Percentiles rank a stretch among this genome's conserved stretches.
phyloP scores from a whole-genome alignment of 192 early-diverging fungal species.

The Pilaira anomala region DNA sequence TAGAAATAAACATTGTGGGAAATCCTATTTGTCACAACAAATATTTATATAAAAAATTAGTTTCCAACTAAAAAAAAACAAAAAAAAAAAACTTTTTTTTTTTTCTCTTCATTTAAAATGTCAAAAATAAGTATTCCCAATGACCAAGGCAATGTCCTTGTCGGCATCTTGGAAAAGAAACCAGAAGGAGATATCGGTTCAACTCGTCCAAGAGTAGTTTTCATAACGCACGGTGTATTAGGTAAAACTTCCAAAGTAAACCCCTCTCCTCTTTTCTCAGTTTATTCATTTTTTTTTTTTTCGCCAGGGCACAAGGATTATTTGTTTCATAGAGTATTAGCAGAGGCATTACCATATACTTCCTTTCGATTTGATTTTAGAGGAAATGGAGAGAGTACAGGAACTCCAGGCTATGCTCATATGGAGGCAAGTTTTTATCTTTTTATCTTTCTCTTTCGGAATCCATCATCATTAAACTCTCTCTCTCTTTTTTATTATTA shows the following conservation, averaged over 20 bases:
- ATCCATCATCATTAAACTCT: no score
- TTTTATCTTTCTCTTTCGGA: neutral
- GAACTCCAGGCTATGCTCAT: slow-evolving; percentile 24
- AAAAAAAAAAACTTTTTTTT: slow-evolving; percentile 1
- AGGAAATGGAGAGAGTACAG: slow-evolving; percentile 39
- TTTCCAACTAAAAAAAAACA: no score
- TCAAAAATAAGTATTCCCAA: slow-evolving; percentile 11
- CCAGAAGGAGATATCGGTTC: neutral
- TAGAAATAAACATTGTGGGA: no score
- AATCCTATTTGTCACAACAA: no score
- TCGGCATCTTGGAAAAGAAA: slow-evolving; percentile 14
- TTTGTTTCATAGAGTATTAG: slow-evolving; percentile 33
- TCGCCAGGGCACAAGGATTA: slow-evolving; percentile 41
- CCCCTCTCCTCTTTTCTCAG: neutral
- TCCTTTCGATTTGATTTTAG: slow-evolving; percentile 40
- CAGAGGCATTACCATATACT: slow-evolving; percentile 31
- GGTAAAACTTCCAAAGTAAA: slow-evolving; percentile 9
- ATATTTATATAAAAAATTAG: no score
- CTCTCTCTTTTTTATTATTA: no score
- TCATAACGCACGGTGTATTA: slow-evolving; percentile 12
- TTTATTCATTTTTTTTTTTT: neutral
- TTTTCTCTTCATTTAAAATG: slow-evolving; percentile 7
- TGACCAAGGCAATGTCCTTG: slow-evolving; percentile 7
- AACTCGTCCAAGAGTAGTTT: slow-evolving; percentile 5
- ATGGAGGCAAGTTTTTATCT: slow-evolving; percentile 16